Base-by-base conservation (phyloP, 768 basidiomycete genomes). In the Multifurca ochricompacta region DNA sequence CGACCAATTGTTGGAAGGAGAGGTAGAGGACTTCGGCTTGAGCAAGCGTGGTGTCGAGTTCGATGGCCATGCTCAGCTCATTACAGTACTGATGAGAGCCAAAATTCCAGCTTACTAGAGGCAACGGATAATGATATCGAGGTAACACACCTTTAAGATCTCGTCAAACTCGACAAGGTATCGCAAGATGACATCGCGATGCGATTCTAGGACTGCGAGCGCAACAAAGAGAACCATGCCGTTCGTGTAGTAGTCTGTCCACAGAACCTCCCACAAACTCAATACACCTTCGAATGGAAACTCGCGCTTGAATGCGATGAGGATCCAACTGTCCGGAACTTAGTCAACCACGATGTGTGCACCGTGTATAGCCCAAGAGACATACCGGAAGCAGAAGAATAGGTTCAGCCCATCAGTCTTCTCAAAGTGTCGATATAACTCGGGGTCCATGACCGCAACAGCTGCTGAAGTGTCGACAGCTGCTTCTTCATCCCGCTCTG, bases 401-500 rank as follows among this genome's bases (percentile, higher is more conserved):
- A 98, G 69, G 69, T 98, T 97, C 58, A 98, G 75, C 1, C 81
- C 85, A 58, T 94, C 94, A 1, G 83, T 78, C 65, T 88, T 82
- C 79, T 98, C 82, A 50, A 97, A 69, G 70, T 98, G 94, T 39
- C 85, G 81, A 67, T 94, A 96, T 19, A 99, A 70, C 64, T 97
- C 91, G 1, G 94, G 93, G 65, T 99, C 96, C 91, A 98, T 95
- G 30, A 94, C 78, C 80, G 78, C 36, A 98, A 87, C 13, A 99
- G 71, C 62, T 95, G 85, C 64, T 98, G 96, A 18, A 99, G 72
- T 7, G 87, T 89, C 25, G 82, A 78, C 23, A 99, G 69, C 64
- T 98, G 93, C 56, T 85, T 84, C 77, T 91, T 94, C 96, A 99
- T 99, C 3, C 96, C 96, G 56, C 87, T 91, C 66, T 99, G 96